Conservation (phyloP, 2,329 filamentous ascomycete species). For the Trichoderma hamatum region DNA sequence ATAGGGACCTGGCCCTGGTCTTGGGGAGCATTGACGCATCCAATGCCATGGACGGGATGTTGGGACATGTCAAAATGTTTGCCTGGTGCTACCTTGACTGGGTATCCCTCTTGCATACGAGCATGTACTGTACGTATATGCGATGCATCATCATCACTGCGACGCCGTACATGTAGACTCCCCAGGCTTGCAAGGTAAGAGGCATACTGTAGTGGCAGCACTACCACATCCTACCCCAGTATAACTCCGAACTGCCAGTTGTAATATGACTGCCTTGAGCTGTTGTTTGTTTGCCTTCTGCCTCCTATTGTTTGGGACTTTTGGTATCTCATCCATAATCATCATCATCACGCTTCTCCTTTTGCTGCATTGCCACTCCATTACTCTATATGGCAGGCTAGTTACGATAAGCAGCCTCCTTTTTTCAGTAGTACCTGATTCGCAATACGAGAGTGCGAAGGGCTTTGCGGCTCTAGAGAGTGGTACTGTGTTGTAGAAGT, state of each 20-base stretch:
- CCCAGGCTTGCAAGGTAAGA: not conserved
- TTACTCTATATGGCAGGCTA: not conserved
- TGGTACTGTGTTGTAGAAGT: not conserved
- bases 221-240: not conserved
- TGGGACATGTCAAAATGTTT: not conserved
- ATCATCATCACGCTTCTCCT: not conserved
- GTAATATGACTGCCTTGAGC: not conserved
- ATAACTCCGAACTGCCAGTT: not conserved
- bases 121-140: not conserved
- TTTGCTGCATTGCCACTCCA: not conserved
- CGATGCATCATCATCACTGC: not conserved
- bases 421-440: not conserved
- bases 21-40: slow-evolving; percentile 7
- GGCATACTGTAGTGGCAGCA: not conserved
- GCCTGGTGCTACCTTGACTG: slow-evolving; percentile 1
- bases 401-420: not conserved
- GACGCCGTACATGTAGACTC: not conserved
- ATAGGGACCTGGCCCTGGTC: not conserved
- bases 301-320: not conserved
- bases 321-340: not conserved
- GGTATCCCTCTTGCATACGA: not conserved
- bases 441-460: not conserved
- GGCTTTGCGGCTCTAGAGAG: not conserved
- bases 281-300: not conserved
- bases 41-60: slow-evolving; percentile 6